Base-by-base conservation (phyloP, 2,329 filamentous ascomycete species). In the Teratosphaeria nubilosa region DNA sequence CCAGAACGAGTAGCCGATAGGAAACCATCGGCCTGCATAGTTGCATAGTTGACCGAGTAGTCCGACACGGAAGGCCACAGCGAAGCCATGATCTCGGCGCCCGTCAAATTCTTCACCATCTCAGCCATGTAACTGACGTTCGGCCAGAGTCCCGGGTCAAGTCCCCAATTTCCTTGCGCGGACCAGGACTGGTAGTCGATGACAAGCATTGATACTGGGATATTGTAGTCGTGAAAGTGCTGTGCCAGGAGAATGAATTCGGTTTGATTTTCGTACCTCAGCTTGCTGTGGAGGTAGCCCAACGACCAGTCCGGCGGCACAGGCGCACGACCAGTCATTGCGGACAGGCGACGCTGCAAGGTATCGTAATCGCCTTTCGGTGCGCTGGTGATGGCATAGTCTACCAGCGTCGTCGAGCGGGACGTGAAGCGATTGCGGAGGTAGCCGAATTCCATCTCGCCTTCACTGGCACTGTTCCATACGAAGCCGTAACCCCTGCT, bases 31-130 rank as follows among this genome's bases (percentile, higher is more conserved):
- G 64, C 59, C 56, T 66, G 63, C 66, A 71, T 68, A 1, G 62
- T 62, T 11, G 61, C 60, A 54, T 69, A 71, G 57, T 70, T 70
- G 6, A 59, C 60, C 20, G 64, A 67, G 5, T 61, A 62, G 51
- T 69, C 65, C 51, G 68, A 65, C 14, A 71, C 68, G 32, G 63
- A 67, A 0, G 69, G 69, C 69, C 68, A 71, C 0, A 69, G 60
- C 11, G 67, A 70, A 9, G 67, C 69, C 69, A 71, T 71, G 56
- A 71, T 67, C 59, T 71, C 69, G 14, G 68, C 68, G 7, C 66
- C 69, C 1, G 71, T 70, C 25, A 70, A 60, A 32, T 68, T 60
- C 54, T 70, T 70, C 14, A 70, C 61, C 25, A 60, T 55, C 22
- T 64, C 58, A 1, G 65, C 59, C 68, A 70, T 70, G 41, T 60